Evolutionary conservation across 192 early-diverging fungal species (phyloP).

Genomic region (Lobosporangium transversale): DNA sequence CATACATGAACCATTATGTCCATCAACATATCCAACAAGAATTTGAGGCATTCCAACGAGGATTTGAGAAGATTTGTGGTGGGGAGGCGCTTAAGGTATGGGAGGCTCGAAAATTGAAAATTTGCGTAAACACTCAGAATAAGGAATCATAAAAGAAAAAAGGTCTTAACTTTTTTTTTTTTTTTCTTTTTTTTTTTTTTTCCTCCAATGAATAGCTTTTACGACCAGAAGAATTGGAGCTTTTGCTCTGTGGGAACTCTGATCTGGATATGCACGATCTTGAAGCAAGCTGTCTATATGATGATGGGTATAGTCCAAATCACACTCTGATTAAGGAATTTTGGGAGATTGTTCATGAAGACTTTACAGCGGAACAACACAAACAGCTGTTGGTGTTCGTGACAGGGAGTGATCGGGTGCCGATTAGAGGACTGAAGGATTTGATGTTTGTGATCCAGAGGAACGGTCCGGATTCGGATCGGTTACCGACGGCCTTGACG

Average conservation of each 20-base stretch:
- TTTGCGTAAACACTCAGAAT: too few species aligned
- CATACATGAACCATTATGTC: conserved; percentile 75
- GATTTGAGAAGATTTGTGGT: conserved; percentile 79
- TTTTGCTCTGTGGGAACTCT: conserved; percentile 72
- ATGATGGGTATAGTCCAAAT: conserved; percentile 78
- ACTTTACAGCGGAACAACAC: conserved; percentile 70
- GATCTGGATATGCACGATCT: conserved; percentile 78
- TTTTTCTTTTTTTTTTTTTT: too few species aligned
- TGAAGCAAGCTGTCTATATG: conserved; percentile 78
- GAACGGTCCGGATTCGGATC: conserved; percentile 91
- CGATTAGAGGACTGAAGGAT: conserved; percentile 79
- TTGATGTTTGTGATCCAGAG: conserved; percentile 94
- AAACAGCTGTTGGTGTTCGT: conserved; percentile 87
- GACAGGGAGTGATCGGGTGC: conserved; percentile 90
- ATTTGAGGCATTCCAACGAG: conserved; percentile 80
- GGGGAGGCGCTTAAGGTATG: conserved; percentile 68
- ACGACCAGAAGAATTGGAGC: conserved; percentile 76
- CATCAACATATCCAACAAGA: conserved; percentile 67
- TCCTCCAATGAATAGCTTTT: conserved; percentile 49
- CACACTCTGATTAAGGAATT: conserved; percentile 82
- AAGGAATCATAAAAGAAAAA: background rate
- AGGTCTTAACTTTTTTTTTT: background rate
- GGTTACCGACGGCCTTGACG: conserved; percentile 89
- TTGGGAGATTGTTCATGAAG: conserved; percentile 81
- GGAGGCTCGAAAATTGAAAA: too few species aligned